Evolutionary conservation across 306 rosid genomes (phyloP).

Genomic region (Lathyrus oleraceus): DNA sequence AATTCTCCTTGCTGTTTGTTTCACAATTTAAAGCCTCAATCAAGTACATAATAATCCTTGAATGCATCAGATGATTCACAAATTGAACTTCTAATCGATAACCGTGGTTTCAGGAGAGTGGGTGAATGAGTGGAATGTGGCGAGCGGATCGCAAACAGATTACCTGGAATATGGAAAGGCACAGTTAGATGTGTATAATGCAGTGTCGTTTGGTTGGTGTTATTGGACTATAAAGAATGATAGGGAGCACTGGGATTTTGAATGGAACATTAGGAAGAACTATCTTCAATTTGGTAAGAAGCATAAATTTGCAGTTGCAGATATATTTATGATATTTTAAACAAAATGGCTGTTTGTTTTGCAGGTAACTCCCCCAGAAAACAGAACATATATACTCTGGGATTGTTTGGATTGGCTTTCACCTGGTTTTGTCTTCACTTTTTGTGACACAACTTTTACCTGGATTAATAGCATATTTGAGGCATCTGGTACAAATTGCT

Average conservation of each 20-base stretch:
- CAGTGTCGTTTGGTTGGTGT: constrained; percentile 89
- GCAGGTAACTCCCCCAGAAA: constrained; percentile 63
- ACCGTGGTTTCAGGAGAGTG: constrained; percentile 49
- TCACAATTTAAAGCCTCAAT: constrained; percentile 3
- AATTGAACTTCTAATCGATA: not conserved
- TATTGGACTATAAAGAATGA: constrained; percentile 87
- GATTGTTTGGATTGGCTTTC: constrained; percentile 44
- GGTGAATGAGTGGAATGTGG: constrained; percentile 56
- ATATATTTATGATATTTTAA: not conserved
- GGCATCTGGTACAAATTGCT: constrained; percentile 29
- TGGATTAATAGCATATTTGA: constrained; percentile 32
- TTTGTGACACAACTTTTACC: constrained; percentile 39
- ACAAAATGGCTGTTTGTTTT: constrained; percentile 19
- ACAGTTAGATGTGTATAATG: constrained; percentile 71
- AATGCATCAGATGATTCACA: not conserved
- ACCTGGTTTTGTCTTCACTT: constrained; percentile 46
- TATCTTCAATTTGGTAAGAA: constrained; percentile 69
- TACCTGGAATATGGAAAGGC: constrained; percentile 75
- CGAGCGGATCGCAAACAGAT: constrained; percentile 57
- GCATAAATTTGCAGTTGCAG: constrained; percentile 12
- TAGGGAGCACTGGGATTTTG: constrained; percentile 82
- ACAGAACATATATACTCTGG: constrained; percentile 25
- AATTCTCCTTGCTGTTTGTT: constrained; percentile 4
- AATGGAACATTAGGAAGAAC: constrained; percentile 75
- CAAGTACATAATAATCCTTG: constrained; percentile 2